Base-by-base conservation (phyloP, 83 land plant genomes). In the Diphasiastrum complanatum region DNA sequence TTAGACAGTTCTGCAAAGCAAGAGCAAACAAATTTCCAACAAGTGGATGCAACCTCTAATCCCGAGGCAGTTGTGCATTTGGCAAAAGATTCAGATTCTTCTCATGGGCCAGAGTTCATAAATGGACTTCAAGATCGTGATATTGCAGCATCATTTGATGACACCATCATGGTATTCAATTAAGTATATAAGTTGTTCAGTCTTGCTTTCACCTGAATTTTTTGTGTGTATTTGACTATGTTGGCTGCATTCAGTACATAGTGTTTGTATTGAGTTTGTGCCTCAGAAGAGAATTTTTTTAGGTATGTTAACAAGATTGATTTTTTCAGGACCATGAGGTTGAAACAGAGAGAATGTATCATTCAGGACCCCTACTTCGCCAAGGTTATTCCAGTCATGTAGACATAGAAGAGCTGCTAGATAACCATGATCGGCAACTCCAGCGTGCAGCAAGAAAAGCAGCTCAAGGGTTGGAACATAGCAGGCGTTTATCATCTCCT, bases 361-460 rank as follows among this genome's bases (percentile, higher is more conserved):
- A 55, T 18, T 55, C 59, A 6, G 59, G 59, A 8, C 59, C 59
- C 8, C 27, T 55, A 27, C 59, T 55, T 12, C 59, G 19, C 35
- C 35, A 31, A 11, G 59, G 59, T 12, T 55, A 55, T 35, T 25
- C 59, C n/a, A n/a, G n/a, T 12, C 35, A 18, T 20, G 27, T 14
- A 11, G 59, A 24, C 34, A 55, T 55, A 55, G 59, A 55, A 14
- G 59, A 55, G 35, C 31, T 55, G 26, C 35, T 55, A 55, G 59
- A 55, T 31, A 35, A 32, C 59, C 59, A 55, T 30, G 59, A 54
- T 31, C 20, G 59, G 35, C 59, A 35, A 19, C 59, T 55, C 35
- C 59, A 55, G 34, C 59, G 31, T 11, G 59, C 59, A 10, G 59
- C 59, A 27, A 55, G 59, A 1, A 10, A 35, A 30, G 53, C 53